A percentile compares a stretch with the other conserved stretches of the same genome.
phyloP scores from a whole-genome alignment of 208 protist genomes.

The Crithidia expoeki region DNA sequence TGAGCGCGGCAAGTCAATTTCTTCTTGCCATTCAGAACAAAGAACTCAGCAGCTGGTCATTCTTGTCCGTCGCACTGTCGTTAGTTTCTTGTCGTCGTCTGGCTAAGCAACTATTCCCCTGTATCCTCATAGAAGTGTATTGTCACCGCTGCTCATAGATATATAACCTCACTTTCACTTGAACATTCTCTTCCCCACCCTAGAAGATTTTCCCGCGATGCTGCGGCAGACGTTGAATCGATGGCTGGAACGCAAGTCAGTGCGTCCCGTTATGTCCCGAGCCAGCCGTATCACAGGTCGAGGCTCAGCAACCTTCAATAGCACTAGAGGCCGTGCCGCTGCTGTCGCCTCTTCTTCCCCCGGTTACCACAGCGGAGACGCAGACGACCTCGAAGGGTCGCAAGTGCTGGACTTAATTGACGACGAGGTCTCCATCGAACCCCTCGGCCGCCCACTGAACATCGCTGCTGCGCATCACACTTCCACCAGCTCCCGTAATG shows the following conservation, averaged over 20 bases:
- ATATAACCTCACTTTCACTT: background rate
- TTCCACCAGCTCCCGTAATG: background rate
- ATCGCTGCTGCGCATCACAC: background rate
- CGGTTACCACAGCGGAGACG: conserved; percentile 21
- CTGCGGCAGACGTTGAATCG: conserved; percentile 34
- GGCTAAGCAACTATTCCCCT: too few species aligned
- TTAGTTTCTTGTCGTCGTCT: too few species aligned
- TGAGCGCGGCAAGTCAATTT: background rate
- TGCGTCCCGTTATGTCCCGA: conserved; percentile 43
- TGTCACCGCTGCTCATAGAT: background rate
- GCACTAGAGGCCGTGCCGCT: background rate
- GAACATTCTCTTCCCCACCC: background rate
- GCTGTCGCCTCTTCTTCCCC: conserved; percentile 5
- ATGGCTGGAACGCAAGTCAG: conserved; percentile 30
- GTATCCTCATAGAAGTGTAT: conserved; percentile 1
- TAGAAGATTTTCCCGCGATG: conserved; percentile 4
- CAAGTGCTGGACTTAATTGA: conserved; percentile 22
- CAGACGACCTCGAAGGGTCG: conserved; percentile 10
- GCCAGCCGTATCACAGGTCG: conserved; percentile 8
- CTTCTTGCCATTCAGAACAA: too few species aligned
- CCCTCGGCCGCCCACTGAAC: conserved; percentile 3
- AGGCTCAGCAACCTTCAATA: background rate
- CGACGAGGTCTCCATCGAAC: conserved; percentile 12
- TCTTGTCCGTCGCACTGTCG: too few species aligned
- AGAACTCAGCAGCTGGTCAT: too few species aligned